Evolutionary conservation across 1,284 basidiomycete species (phyloP).

Genomic region (Apiotrichum sp.): DNA sequence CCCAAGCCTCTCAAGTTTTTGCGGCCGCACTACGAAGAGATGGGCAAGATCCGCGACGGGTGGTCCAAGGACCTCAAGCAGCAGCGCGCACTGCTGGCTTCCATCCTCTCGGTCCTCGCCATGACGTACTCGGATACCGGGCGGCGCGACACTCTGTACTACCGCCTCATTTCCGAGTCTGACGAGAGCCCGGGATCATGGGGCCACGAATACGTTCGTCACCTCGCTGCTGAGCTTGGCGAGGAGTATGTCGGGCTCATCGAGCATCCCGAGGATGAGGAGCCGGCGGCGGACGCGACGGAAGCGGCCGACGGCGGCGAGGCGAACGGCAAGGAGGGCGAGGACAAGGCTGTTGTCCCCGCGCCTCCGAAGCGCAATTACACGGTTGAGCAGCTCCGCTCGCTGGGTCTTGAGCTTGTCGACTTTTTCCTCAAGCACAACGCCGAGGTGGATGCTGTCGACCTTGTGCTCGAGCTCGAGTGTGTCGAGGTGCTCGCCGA

Average conservation of each 20-base stretch:
- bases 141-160: conserved; percentile 90
- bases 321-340: conserved; percentile 13
- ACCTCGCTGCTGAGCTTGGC: conserved; percentile 92
- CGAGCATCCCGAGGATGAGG: conserved; percentile 46
- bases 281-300: conserved; percentile 19
- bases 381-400: conserved; percentile 59
- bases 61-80: conserved; percentile 62
- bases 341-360: conserved; percentile 4
- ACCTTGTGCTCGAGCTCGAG: conserved; percentile 90
- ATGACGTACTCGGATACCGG: conserved; percentile 99
- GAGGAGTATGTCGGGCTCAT: conserved; percentile 65
- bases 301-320: not conserved
- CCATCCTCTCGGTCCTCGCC: conserved; percentile 97
- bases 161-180: conserved; percentile 76
- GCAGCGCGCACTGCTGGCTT: conserved; percentile 90
- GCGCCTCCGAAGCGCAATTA: conserved; percentile 23
- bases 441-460: conserved; percentile 97
- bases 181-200: conserved; percentile 86
- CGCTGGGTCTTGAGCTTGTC: conserved; percentile 78
- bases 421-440: conserved; percentile 90
- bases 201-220: conserved; percentile 99
- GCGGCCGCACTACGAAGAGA: conserved; percentile 84
- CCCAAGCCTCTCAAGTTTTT: conserved; percentile 99
- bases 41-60: conserved; percentile 72
- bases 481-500: conserved; percentile 71